Evolutionary conservation across 805 yeast species (phyloP), one percentile per base, ranked within the genome.

Genomic region (Huiozyma naganishii): DNA sequence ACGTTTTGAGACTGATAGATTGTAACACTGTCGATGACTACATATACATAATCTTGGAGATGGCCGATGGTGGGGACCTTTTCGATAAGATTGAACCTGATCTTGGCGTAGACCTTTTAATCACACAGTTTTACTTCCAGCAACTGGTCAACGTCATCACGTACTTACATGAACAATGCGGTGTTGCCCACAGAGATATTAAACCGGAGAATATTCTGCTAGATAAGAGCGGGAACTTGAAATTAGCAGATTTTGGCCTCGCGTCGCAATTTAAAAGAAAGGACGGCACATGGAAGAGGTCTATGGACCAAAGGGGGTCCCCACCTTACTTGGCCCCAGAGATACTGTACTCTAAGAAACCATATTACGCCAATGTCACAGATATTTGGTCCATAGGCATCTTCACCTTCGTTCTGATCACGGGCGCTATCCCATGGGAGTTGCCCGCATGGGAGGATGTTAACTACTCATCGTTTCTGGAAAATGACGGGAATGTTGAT

Each of bases 241-340:
- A 82, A 52, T 61, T 83, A n/a, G 79, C 86, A 0, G 92, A 83
- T 61, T 83, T 83, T 62, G 92, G 92, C 0, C 62, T 83, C 11
- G 87, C 89, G 6, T 72, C 79, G 29, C 76, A 77, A 7, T 80
- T 71, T 53, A 70, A 65, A 48, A 71, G 72, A 36, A 69, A 65
- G 34, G 66, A 65, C 43, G 83, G 82, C 1, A 58, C 68, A 5
- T 67, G 65, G 40, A 59, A 78, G 45, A 44, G 68, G 39, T 71
- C 78, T 35, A 57, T 62, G 27, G 73, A 79, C 29, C 71, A 80
- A 30, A 75, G 87, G 59, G 83, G 90, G 0, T 78, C 84, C 1
- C 83, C 85, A 1, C 89, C 88, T 6, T 83, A 83, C 55, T 73
- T 80, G 68, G 90, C 92, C 1, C 92, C 92, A 1, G 92, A 83